A percentile compares a stretch with the other conserved stretches of the same genome.
These are phyloP conservation scores for Cladosporium sp. DNA, from an alignment of 2,329 filamentous ascomycete species.

Conservation along the genomic window DNA sequence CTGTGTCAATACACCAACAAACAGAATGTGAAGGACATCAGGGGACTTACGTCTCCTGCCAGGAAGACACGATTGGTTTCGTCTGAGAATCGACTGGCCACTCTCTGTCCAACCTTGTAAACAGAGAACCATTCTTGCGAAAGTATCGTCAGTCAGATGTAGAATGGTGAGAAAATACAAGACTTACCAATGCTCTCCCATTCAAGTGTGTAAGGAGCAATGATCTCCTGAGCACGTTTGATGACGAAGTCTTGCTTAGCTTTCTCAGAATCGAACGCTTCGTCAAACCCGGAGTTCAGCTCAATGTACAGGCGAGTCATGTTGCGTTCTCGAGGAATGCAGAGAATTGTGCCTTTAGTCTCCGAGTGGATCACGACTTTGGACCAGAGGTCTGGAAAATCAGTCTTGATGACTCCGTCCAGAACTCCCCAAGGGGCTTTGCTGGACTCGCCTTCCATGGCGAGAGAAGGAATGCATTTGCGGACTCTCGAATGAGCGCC, in stretches of 20 bases:
- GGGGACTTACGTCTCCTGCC: conserved; percentile 40
- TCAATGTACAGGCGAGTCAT: conserved; percentile 62
- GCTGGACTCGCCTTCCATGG: conserved; percentile 45
- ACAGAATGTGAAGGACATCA: conserved; percentile 16
- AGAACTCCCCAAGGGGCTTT: conserved; percentile 68
- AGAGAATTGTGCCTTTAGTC: conserved; percentile 64
- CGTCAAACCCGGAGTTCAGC: conserved; percentile 35
- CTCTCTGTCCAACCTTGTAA: conserved; percentile 48
- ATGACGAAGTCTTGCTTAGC: conserved; percentile 65
- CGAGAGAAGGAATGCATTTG: conserved; percentile 54
- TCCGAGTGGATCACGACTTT: conserved; percentile 68
- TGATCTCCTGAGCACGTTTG: conserved; percentile 52
- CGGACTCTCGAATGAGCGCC: conserved; percentile 69
- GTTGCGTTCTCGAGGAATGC: conserved; percentile 68
- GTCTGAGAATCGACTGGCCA: conserved; percentile 44
- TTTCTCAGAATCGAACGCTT: conserved; percentile 29
- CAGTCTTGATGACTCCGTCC: conserved; percentile 65
- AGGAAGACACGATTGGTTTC: conserved; percentile 42
- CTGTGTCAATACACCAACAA: background rate
- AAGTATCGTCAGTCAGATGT: too few species aligned
- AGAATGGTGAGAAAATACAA: background rate
- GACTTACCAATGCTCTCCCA: conserved; percentile 39
- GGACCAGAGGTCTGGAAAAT: conserved; percentile 73
- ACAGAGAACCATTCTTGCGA: conserved; percentile 48
- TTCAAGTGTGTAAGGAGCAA: conserved; percentile 42